Percentiles rank a stretch among this genome's conserved stretches.
phyloP scores from a whole-genome alignment of 257 asterid species.

The Gentiana macrophylla region DNA sequence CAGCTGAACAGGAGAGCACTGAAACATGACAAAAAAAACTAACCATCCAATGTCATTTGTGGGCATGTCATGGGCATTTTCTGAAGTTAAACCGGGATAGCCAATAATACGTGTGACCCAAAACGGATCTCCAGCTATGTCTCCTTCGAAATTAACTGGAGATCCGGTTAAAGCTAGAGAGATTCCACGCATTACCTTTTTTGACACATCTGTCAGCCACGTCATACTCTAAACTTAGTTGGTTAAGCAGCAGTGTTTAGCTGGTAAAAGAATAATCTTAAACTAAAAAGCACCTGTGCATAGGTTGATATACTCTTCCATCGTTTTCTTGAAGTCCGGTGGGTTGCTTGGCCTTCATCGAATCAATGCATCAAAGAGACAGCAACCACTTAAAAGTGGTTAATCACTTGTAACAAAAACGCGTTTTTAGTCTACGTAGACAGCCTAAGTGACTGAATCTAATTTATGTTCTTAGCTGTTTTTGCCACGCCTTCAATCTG shows the following conservation, averaged over 20 bases:
- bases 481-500: no score
- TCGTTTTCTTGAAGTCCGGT: slow-evolving; percentile 36
- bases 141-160: slow-evolving; percentile 52
- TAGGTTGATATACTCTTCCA: slow-evolving; percentile 65
- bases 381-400: neutral
- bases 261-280: neutral
- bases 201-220: slow-evolving; percentile 49
- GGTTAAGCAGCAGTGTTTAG: neutral
- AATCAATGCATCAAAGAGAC: neutral
- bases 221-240: neutral
- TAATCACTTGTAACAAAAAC: no score
- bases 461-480: no score
- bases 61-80: slow-evolving; percentile 27
- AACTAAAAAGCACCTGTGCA: slow-evolving; percentile 55
- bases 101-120: slow-evolving; percentile 95
- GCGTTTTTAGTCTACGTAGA: no score
- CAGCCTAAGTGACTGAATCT: no score
- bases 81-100: slow-evolving; percentile 44
- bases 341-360: slow-evolving; percentile 68
- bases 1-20: neutral
- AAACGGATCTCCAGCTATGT: slow-evolving; percentile 83
- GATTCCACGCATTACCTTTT: slow-evolving; percentile 85
- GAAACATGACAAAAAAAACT: slow-evolving; percentile 2
- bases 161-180: slow-evolving; percentile 74
- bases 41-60: slow-evolving; percentile 68